Evolutionary conservation across 1,139 yeast species (phyloP), one percentile per base, ranked within the genome.

Genomic region (Taiozyma onychis): DNA sequence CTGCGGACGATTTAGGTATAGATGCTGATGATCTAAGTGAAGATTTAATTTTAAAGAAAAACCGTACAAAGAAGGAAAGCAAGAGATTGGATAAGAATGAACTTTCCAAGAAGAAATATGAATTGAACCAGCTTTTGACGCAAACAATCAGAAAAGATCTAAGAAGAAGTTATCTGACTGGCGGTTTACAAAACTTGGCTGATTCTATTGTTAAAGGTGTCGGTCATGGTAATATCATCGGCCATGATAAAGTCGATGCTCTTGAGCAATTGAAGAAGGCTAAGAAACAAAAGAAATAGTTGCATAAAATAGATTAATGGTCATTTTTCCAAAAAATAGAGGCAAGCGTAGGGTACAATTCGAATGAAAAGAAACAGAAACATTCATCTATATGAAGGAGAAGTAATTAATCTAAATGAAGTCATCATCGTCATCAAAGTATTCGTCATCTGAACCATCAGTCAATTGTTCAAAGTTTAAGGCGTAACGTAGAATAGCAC

Each of bases 381-480:
- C 6, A 16, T 37, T 37, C 18, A 9, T 18, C 18, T 32, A 22
- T 16, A 37, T 16, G 39, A 30, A 44, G 34, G 39, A 18, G 42
- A 22, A 45, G 37, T 21, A 44, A n/a, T 8, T 24, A 18, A 47
- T 49, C 55, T 65, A 69, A 55, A 69, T 68, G 59, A 69, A 68
- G 53, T 68, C 73, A 60, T 77, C 85, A 58, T 81, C 88, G 65
- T 81, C 84, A 60, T 84, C 89, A 68, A 83, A 90, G 69, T 82
- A 89, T 70, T 88, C 90, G 68, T 89, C 96, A 57, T 88, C 96
- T 54, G 88, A 81, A 58, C 88, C 97, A 52, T 90, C 96, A 46
- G 74, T 87, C 69, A 93, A 80, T 76, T 89, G 97, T 68, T 93
- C 99, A 66, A 93, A 93, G 75, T 93, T 93, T 62, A 93, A 95